Evolutionary conservation across 1,284 basidiomycete species (phyloP), one percentile per base, ranked within the genome.

Genomic region (Xanthoconium separans): DNA sequence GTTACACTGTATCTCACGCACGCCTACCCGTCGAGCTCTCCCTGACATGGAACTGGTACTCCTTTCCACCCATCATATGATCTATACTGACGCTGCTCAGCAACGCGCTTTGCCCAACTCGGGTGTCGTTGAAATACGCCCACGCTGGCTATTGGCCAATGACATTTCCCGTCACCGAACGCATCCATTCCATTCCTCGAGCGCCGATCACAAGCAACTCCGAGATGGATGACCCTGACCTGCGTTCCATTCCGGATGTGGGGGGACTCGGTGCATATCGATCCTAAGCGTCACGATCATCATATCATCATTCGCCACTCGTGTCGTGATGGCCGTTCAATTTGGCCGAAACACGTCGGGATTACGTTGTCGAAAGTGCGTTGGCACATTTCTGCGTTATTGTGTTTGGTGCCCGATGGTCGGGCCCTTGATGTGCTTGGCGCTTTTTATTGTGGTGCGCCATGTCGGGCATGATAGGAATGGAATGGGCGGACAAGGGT

Each of bases 171-270:
- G 6, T 55, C 24, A 31, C 11, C 43, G n/a, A 33, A 8, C 55
- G 39, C 6, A 40, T 58, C 37, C 48, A 45, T 12, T 30, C 24
- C 44, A 31, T 18, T 37, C 36, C 37, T 11, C 2, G 37, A 27
- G 27, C 27, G 37, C 10, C 37, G 44, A 8, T 27, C 27, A 27
- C n/a, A 2, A 15, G 4, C 13, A 36, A 47, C 16, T 43, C 52
- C 4, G 50, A 53, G 13, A 82, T 61, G 67, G 74, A 56, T 73
- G 79, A n/a, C 75, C 79, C 2, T 51, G 74, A 37, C 33, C 64
- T 80, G 80, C 41, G 78, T 85, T 11, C 84, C 83, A 6, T 65
- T 71, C 10, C 74, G 71, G 59, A 81, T 82, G 75, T 87, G 84
- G 83, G 71, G 72, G 0, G n/a, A n/a, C 24, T 65, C 62, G 20